Conservation (phyloP, 2,329 filamentous ascomycete genomes). For the Alternaria sp. region DNA sequence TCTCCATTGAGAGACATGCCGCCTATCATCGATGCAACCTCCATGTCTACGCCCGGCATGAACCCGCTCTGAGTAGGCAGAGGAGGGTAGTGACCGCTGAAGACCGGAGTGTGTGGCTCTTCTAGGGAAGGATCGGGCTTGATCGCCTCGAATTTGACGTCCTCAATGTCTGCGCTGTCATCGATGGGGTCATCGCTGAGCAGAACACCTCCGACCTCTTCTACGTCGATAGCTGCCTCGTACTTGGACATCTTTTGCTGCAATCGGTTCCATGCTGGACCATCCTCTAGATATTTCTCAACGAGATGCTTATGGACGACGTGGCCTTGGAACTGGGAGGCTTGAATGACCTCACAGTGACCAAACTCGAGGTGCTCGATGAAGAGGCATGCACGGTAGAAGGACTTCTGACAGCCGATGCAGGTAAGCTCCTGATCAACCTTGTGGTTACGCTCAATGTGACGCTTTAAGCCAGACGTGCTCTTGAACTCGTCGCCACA, state of each 20-base stretch:
- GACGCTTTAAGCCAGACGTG: slow-evolving; percentile 59
- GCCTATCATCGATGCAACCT: slow-evolving; percentile 21
- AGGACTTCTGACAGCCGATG: slow-evolving; percentile 60
- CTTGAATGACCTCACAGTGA: slow-evolving; percentile 57
- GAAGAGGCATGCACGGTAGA: slow-evolving; percentile 59
- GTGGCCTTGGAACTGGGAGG: slow-evolving; percentile 57
- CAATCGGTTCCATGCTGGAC: slow-evolving; percentile 32
- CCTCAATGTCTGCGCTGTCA: slow-evolving; percentile 27
- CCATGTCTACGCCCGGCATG: neutral
- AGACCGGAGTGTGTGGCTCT: neutral
- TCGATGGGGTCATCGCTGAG: slow-evolving; percentile 28
- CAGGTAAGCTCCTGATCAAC: slow-evolving; percentile 62
- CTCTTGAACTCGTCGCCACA: slow-evolving; percentile 67
- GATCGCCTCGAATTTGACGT: slow-evolving; percentile 35
- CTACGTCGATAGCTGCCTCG: slow-evolving; percentile 39
- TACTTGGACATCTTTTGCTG: slow-evolving; percentile 40
- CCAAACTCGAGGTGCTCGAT: slow-evolving; percentile 65
- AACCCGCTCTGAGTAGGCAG: slow-evolving; percentile 23
- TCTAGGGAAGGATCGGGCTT: slow-evolving; percentile 28
- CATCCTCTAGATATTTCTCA: slow-evolving; percentile 40
- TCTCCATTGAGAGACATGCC: slow-evolving; percentile 26
- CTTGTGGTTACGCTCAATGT: slow-evolving; percentile 61
- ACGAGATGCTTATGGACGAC: slow-evolving; percentile 62
- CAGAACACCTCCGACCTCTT: slow-evolving; percentile 38
- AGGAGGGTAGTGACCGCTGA: slow-evolving; percentile 28